Percentiles rank a stretch among this genome's conserved stretches.
These are phyloP conservation scores for Closterium sp. DNA, from an alignment of 139 green algal species.

Conservation along the genomic window DNA sequence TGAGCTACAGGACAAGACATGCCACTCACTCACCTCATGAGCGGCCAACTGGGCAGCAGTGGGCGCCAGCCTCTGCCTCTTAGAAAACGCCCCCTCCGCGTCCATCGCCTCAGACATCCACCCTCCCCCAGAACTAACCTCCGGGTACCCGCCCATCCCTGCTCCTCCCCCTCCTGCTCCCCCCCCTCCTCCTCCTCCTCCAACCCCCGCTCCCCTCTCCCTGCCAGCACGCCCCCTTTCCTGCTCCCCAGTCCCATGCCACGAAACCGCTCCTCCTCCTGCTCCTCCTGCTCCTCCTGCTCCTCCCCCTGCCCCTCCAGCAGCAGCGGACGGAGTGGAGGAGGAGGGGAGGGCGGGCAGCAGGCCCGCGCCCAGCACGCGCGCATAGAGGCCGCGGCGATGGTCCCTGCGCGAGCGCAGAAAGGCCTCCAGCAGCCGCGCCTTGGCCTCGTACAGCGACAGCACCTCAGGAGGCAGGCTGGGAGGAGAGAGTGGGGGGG, in stretches of 20 bases:
- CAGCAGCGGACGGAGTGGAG: background rate
- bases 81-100: background rate
- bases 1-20: background rate
- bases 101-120: background rate
- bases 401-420: constrained; percentile 37
- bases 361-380: background rate
- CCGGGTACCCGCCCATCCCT: background rate
- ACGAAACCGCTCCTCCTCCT: background rate
- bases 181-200: background rate
- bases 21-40: background rate
- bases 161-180: background rate
- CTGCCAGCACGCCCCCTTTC: background rate
- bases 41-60: background rate
- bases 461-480: background rate
- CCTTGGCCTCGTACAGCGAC: constrained; percentile 3
- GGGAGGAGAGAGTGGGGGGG: background rate
- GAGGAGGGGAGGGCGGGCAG: background rate
- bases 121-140: background rate
- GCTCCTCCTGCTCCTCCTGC: background rate
- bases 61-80: background rate
- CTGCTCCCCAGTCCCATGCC: background rate
- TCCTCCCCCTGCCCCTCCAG: background rate
- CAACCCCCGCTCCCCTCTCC: background rate
- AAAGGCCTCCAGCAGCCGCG: constrained; percentile 31
- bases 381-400: constrained; percentile 4